These are phyloP conservation scores for Chenopodium berlandieri DNA, from an alignment of 148 eudicot genomes.

Conservation along the genomic window DNA sequence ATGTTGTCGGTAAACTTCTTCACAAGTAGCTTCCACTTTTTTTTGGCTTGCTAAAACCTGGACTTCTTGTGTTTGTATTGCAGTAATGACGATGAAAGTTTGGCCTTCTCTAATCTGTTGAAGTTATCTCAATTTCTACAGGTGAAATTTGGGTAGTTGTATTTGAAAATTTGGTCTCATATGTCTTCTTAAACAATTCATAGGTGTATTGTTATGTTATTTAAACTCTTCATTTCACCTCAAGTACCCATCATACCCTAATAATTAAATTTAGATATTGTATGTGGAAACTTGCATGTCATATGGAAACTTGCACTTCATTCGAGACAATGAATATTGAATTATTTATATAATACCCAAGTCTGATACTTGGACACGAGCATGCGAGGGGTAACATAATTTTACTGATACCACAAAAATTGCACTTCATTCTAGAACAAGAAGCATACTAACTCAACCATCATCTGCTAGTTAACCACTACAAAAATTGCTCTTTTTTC, in stretches of 20 bases:
- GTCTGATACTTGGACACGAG: too few species aligned
- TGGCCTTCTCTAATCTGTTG: slow-evolving; percentile 55
- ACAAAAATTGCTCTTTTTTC: background rate
- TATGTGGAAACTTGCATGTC: background rate
- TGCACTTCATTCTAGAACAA: too few species aligned
- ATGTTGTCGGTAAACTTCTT: background rate
- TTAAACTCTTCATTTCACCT: background rate
- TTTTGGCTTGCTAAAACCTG: background rate
- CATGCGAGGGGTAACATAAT: background rate
- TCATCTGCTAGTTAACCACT: background rate
- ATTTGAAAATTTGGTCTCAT: background rate
- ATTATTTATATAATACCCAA: too few species aligned
- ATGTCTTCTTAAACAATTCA: background rate
- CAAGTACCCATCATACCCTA: background rate
- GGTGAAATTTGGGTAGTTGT: slow-evolving; percentile 33
- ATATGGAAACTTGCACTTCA: background rate
- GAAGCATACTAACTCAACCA: background rate
- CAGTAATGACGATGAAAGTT: slow-evolving; percentile 61
- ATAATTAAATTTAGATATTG: too few species aligned
- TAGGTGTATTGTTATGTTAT: background rate
- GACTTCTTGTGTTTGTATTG: slow-evolving; percentile 18
- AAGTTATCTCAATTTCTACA: slow-evolving; percentile 77
- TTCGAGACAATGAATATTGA: background rate
- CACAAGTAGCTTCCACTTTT: slow-evolving; percentile 5
- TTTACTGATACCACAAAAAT: background rate